A percentile compares a stretch with the other conserved stretches of the same genome.
These are phyloP conservation scores for Rosa hybrid DNA, from an alignment of 331 rosid genomes.

Conservation along the genomic window DNA sequence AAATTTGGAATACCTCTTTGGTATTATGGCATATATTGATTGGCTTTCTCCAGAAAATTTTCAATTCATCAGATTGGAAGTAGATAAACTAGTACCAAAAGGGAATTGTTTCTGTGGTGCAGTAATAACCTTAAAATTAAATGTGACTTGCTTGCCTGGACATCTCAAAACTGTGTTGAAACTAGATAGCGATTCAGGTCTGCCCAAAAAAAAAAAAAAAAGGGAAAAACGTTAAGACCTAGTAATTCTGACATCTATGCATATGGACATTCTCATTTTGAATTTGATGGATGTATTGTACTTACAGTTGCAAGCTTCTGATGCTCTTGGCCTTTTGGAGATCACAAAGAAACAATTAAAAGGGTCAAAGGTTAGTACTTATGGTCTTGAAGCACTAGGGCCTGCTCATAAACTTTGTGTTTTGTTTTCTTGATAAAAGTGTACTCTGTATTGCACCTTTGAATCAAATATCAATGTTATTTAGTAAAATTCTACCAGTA, in stretches of 20 bases:
- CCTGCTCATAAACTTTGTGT: not conserved
- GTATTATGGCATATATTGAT: not conserved
- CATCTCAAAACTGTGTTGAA: not conserved
- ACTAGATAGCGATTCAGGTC: not conserved
- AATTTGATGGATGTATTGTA: conserved; percentile 23
- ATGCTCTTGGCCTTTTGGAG: conserved; percentile 63
- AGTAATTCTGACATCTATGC: not conserved
- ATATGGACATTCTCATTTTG: not conserved
- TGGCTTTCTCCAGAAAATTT: not conserved
- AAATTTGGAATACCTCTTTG: too few species aligned
- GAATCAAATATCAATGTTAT: not conserved
- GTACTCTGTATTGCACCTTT: not conserved
- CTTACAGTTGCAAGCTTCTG: conserved; percentile 74
- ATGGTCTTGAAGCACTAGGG: not conserved
- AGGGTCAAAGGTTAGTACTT: conserved; percentile 51
- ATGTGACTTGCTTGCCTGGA: not conserved
- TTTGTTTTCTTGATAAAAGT: not conserved
- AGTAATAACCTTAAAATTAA: not conserved
- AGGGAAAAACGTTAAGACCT: not conserved
- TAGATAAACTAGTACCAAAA: not conserved
- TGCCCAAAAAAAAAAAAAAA: not conserved
- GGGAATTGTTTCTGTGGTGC: not conserved
- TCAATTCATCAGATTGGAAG: not conserved
- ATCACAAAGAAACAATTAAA: conserved; percentile 51
- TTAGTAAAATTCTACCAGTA: not conserved